Base-by-base conservation (phyloP, 2,329 filamentous ascomycete species). In the Neospermospora avenae region DNA sequence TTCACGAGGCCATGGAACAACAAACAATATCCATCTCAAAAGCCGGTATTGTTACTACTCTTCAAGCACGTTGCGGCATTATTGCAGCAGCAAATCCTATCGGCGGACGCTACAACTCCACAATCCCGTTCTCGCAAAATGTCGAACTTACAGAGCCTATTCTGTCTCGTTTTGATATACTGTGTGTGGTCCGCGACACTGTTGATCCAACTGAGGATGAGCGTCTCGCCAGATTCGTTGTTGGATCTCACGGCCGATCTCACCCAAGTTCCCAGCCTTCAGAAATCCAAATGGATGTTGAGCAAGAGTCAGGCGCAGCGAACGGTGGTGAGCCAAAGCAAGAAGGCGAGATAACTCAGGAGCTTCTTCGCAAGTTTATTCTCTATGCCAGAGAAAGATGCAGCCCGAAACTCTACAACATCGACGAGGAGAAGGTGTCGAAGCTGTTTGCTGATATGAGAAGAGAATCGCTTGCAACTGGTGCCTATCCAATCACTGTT, bases 1-100 rank as follows among this genome's bases (percentile, higher is more conserved):
- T 99, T 68, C 95, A 99, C 82, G 95, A 99, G 80, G 95, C 95
- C 62, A 99, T 99, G 95, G 95, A 99, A 76, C 95, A 99, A 76
- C 95, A 99, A 77, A 99, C 95, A 1, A 99, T 99, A 68, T 98
- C 93, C 63, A 99, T 99, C 72, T 96, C 92, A 65, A 99, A 99
- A 74, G 95, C 95, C 0, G 95, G 95, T 76, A 99, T 99, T 63
- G 95, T 99, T 45, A 99, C 95, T 0, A 98, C 95, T 0, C 81
- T 99, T 0, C 93, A 99, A 75, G 95, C 95, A 45, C 89, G 95
- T 41, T 99, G 95, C 74, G 92, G 93, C 57, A 96, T 99, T 67
- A 92, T 99, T 65, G 95, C 95, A 16, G 95, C 95, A 1, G 95
- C 95, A 69, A 99, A 99, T 76, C 95, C 95, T 0, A 93, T 96